Evolutionary conservation across 345 rosid species (phyloP).

Genomic region (Gynandropsis gynandra): DNA sequence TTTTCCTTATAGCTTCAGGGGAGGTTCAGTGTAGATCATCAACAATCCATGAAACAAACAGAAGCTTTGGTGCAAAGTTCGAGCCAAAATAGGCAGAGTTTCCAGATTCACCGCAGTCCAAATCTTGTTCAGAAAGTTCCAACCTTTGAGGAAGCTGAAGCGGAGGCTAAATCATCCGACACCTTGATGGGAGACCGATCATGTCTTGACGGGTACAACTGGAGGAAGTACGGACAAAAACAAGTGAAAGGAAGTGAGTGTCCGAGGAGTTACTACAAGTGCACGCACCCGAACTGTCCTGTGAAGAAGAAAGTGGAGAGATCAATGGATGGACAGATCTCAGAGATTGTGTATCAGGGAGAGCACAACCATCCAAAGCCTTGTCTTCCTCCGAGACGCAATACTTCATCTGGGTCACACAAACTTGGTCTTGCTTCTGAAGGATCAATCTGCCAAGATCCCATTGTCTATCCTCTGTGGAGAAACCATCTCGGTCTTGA

Average conservation of each 20-base stretch:
- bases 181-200: constrained; percentile 38
- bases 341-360: constrained; percentile 92
- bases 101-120: background rate
- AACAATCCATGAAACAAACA: constrained; percentile 22
- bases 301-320: constrained; percentile 97
- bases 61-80: constrained; percentile 24
- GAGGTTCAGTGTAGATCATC: constrained; percentile 18
- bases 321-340: constrained; percentile 79
- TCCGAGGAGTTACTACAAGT: constrained; percentile 92
- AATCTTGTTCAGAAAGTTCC: constrained; percentile 28
- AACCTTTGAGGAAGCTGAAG: constrained; percentile 17
- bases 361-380: constrained; percentile 85
- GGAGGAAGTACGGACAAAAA: constrained; percentile 98
- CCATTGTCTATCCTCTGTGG: constrained; percentile 27
- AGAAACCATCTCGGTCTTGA: constrained; percentile 36
- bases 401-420: constrained; percentile 29
- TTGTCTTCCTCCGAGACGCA: constrained; percentile 53
- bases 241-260: constrained; percentile 97
- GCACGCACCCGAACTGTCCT: constrained; percentile 85
- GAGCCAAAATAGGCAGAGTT: constrained; percentile 30
- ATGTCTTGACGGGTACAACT: constrained; percentile 86
- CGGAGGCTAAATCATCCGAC: background rate
- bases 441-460: constrained; percentile 30
- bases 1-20: constrained; percentile 37
- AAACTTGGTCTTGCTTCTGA: constrained; percentile 36